These are phyloP conservation scores for Catharanthus roseus DNA, from an alignment of 257 asterid genomes.

Conservation along the genomic window DNA sequence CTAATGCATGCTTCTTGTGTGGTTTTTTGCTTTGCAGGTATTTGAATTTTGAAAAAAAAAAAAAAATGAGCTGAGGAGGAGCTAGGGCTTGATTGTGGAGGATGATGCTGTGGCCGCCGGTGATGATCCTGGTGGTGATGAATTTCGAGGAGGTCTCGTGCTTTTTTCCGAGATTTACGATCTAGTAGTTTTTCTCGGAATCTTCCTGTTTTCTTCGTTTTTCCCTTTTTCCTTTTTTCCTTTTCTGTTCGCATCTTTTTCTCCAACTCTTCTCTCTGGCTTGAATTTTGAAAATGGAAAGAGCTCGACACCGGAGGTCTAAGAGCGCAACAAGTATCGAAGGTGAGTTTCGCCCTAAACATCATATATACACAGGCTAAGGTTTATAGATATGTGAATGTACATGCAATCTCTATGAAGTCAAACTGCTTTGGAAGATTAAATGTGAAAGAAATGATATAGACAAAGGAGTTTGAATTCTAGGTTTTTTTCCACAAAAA, in stretches of 20 bases:
- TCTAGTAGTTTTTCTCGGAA: slow-evolving; percentile 37
- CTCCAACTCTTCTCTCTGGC: slow-evolving; percentile 17
- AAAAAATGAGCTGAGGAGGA: slow-evolving; percentile 30
- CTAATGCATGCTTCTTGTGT: slow-evolving; percentile 2
- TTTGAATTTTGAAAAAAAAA: slow-evolving; percentile 7
- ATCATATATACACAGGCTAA: neutral
- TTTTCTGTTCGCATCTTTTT: slow-evolving; percentile 19
- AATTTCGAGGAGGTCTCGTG: slow-evolving; percentile 46
- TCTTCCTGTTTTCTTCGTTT: slow-evolving; percentile 22
- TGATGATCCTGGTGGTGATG: slow-evolving; percentile 23
- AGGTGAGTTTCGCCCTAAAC: slow-evolving; percentile 39
- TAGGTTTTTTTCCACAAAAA: neutral
- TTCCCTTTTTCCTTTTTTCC: slow-evolving; percentile 15
- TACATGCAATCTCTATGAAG: neutral
- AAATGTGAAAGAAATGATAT: neutral
- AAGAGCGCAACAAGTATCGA: slow-evolving; percentile 62
- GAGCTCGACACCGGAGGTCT: slow-evolving; percentile 73
- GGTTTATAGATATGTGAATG: neutral
- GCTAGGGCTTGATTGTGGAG: slow-evolving; percentile 12
- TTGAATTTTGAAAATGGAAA: slow-evolving; percentile 66
- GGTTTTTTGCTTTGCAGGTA: neutral
- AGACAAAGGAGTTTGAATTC: neutral
- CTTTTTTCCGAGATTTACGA: slow-evolving; percentile 54
- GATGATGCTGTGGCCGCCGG: neutral
- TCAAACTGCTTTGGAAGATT: neutral